Conservation (phyloP, 208 protist species). For the Strigomonas culicis region DNA sequence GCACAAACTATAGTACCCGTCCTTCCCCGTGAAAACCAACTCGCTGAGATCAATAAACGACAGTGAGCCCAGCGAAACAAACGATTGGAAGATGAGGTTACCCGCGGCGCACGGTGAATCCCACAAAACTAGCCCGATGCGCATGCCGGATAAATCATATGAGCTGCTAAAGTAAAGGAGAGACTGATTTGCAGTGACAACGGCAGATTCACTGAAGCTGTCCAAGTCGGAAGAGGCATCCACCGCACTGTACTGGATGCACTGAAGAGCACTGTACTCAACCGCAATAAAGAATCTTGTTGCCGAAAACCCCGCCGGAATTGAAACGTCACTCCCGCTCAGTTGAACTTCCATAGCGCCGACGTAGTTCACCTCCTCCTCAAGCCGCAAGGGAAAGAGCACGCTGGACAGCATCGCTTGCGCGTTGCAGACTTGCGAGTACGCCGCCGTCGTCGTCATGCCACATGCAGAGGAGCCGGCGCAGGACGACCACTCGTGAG, state of each 20-base stretch:
- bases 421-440: conserved; percentile 39
- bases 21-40: conserved; percentile 21
- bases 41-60: conserved; percentile 37
- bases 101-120: conserved; percentile 22
- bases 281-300: conserved; percentile 33
- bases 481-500: conserved; percentile 36
- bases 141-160: conserved; percentile 26
- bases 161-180: conserved; percentile 24
- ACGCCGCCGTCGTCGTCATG: conserved; percentile 18
- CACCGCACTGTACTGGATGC: conserved; percentile 30
- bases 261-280: conserved; percentile 29
- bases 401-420: conserved; percentile 5
- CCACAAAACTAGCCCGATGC: conserved; percentile 46
- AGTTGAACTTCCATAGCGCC: conserved; percentile 32
- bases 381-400: conserved; percentile 34
- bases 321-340: conserved; percentile 21
- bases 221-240: conserved; percentile 28
- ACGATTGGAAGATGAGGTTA: conserved; percentile 22
- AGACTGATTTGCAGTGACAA: conserved; percentile 34
- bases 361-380: conserved; percentile 29
- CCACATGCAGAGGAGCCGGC: conserved; percentile 37
- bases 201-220: conserved; percentile 34
- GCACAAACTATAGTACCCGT: conserved; percentile 48
- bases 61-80: conserved; percentile 15
- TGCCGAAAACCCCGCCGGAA: conserved; percentile 24